Percentiles rank a stretch among this genome's conserved stretches.
phyloP scores from a whole-genome alignment of 2,329 filamentous ascomycete genomes.

The Clarireedia paspali region DNA sequence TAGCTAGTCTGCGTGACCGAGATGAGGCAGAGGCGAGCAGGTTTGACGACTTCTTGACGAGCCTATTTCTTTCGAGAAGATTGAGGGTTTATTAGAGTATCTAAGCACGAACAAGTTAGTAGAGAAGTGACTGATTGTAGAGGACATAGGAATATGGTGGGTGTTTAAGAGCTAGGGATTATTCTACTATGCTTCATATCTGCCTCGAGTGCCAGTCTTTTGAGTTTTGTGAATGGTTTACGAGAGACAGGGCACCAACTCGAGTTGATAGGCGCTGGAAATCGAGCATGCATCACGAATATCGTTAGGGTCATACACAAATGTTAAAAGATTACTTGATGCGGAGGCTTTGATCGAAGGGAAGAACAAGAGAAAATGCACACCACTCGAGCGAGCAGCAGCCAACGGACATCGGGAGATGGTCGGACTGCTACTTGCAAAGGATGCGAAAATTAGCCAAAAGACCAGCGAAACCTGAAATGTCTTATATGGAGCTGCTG shows the following conservation, averaged over 20 bases:
- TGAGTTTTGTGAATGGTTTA: conserved; percentile 7
- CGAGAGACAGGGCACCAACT: conserved; percentile 3
- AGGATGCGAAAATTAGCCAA: conserved; percentile 21
- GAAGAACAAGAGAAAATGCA: conserved; percentile 7
- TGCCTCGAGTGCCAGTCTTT: conserved; percentile 7
- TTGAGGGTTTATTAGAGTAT: conserved; percentile 16
- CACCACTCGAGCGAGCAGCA: conserved; percentile 11
- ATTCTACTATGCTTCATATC: no score
- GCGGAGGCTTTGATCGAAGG: conserved; percentile 10
- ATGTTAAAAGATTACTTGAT: conserved; percentile 11
- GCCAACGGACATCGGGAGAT: conserved; percentile 21
- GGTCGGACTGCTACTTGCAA: conserved; percentile 25
- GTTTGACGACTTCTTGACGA: conserved; percentile 47
- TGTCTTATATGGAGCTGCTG: conserved; percentile 14
- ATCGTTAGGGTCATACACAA: conserved; percentile 7
- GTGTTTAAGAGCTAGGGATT: no score
- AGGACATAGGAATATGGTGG: no score
- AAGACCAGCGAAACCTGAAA: conserved; percentile 11
- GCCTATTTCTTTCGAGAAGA: conserved; percentile 32
- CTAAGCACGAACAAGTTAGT: conserved; percentile 11
- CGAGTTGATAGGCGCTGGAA: conserved; percentile 5
- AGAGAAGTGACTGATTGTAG: no score
- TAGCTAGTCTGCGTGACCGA: conserved; percentile 40
- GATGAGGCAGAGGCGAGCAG: conserved; percentile 43
- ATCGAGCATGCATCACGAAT: conserved; percentile 12